phyloP scores from a whole-genome alignment of 306 rosid species.

The Citrullus colocynthis region DNA sequence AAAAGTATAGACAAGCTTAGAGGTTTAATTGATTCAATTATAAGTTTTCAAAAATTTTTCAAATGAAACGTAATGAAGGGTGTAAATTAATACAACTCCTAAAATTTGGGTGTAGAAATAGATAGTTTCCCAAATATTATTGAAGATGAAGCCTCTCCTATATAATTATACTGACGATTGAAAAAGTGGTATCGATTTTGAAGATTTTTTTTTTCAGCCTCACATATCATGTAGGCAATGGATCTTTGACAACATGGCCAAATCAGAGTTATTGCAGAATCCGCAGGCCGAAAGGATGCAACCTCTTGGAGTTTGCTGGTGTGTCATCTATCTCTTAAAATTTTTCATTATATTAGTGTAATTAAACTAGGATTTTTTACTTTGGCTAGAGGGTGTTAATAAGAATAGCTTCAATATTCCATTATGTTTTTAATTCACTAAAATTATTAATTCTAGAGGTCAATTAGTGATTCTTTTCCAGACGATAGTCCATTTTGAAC shows the following conservation, averaged over 20 bases:
- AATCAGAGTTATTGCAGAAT: not conserved
- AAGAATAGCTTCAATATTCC: not conserved
- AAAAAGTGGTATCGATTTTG: not conserved
- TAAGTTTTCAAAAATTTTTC: no score
- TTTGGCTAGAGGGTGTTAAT: not conserved
- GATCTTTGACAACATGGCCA: not conserved
- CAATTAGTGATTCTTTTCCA: no score
- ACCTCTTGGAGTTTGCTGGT: not conserved
- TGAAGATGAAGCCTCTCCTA: not conserved
- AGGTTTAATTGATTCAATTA: no score
- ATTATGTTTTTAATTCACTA: not conserved
- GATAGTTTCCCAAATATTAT: no score
- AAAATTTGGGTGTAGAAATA: no score
- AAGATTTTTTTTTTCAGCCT: not conserved
- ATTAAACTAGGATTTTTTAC: not conserved
- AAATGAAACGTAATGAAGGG: no score
- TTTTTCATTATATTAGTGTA: not conserved
- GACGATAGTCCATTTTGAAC: no score
- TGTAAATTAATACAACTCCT: no score
- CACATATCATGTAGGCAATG: not conserved
- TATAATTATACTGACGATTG: not conserved
- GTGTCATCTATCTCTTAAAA: not conserved
- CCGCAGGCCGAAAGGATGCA: not conserved
- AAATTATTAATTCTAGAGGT: no score
- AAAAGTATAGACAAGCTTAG: no score